A percentile compares a stretch with the other conserved stretches of the same genome.
Conservation (phyloP, 495 filamentous ascomycete genomes). For the Oleoguttula mirabilis region DNA sequence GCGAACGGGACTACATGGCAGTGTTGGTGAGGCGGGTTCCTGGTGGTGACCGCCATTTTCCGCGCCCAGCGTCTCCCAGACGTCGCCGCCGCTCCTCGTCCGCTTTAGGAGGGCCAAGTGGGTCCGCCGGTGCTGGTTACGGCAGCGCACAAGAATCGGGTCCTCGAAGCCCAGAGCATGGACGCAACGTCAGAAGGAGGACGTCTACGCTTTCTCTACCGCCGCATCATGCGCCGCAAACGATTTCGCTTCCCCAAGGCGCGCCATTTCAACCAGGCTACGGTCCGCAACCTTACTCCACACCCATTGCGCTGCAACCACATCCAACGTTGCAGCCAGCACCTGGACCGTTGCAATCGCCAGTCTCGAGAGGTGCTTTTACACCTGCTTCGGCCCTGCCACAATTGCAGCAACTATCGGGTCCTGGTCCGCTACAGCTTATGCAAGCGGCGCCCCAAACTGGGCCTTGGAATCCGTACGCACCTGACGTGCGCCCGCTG, state of each 20-base stretch:
- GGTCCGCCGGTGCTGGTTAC: not conserved
- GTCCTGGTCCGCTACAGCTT: not conserved
- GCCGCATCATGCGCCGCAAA: conserved; percentile 6
- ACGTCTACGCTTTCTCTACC: conserved; percentile 15
- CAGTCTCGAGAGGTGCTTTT: not conserved
- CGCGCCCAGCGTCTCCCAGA: conserved; percentile 26
- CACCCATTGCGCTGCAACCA: not conserved
- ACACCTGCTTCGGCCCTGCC: not conserved
- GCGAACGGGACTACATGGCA: conserved; percentile 30
- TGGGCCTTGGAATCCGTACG: conserved; percentile 14
- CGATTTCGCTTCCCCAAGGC: not conserved
- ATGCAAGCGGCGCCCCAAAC: conserved; percentile 9
- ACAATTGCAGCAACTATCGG: not conserved
- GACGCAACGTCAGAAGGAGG: conserved; percentile 16
- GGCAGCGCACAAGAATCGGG: not conserved
- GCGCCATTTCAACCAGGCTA: not conserved
- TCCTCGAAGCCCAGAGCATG: conserved; percentile 6
- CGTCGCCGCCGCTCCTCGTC: conserved; percentile 14
- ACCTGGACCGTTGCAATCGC: not conserved
- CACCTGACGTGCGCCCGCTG: conserved; percentile 1
- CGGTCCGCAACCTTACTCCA: not conserved
- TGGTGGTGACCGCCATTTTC: conserved; percentile 27
- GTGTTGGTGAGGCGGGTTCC: conserved; percentile 21
- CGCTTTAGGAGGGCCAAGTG: not conserved
- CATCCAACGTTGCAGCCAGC: conserved; percentile 1